Evolutionary conservation across 768 basidiomycete species (phyloP), one percentile per base, ranked within the genome.

Genomic region (Tephrocybe sp.): DNA sequence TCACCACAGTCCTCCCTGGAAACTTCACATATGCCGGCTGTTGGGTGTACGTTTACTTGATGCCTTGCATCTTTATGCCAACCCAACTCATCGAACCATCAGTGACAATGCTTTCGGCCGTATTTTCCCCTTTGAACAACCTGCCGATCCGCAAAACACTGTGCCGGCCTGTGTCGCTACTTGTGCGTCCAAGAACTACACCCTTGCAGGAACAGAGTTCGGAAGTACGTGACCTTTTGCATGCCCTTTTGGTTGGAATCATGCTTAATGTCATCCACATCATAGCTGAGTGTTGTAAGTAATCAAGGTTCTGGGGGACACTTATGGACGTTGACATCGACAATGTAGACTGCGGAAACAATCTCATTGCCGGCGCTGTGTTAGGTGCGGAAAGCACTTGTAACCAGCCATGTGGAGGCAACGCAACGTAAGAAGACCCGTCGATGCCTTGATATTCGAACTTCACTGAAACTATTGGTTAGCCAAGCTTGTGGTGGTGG

Each of bases 401-500:
- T 62, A 81, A 78, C 63, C 89, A 86, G 86, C 75, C 73, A 0
- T 95, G 93, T 54, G 76, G 76, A 15, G 93, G 90, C 20, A 85
- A 83, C 51, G 33, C 80, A 10, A 73, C 78, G 88, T 87, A 56
- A 58, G 84, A 49, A 32, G 12, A 26, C 2, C 45, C 32, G 37
- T 14, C 15, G n/a, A n/a, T n/a, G n/a, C 12, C 34, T 20, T 28
- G 57, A n/a, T 54, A 48, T 33, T 37, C 28, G 53, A 24, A 34
- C 23, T 51, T 40, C 26, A 41, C 26, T 40, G 18, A 53, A 37
- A 37, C 25, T 12, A 24, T 48, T 4, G 30, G 23, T 39, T 52
- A 85, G 84, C 11, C 75, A 86, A 63, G 80, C 82, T 36, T 92
- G 89, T 55, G 90, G 90, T 62, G 90, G 83, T 5, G 79, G 83